Conservation (phyloP, 2,329 filamentous ascomycete genomes). For the Colletotrichum tropicicola region DNA sequence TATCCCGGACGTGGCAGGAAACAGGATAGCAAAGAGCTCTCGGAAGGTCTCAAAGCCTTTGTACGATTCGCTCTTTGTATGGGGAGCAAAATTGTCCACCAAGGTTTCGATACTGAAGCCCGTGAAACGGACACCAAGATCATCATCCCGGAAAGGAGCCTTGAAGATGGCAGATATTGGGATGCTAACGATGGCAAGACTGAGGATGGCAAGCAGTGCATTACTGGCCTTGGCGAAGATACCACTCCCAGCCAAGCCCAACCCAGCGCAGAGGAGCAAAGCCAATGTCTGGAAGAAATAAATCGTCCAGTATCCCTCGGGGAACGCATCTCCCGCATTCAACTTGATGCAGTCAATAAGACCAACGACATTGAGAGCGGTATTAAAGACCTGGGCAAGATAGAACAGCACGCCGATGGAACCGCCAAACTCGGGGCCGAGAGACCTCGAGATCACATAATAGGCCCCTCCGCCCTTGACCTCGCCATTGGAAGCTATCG, state of each 20-base stretch:
- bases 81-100: constrained; percentile 77
- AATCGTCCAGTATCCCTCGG: constrained; percentile 77
- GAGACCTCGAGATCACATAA: constrained; percentile 85
- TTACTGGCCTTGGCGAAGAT: constrained; percentile 86
- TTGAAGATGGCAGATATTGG: constrained; percentile 78
- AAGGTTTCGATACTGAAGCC: constrained; percentile 78
- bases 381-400: constrained; percentile 88
- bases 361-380: constrained; percentile 87
- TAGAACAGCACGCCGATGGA: constrained; percentile 91
- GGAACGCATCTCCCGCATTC: constrained; percentile 75
- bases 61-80: constrained; percentile 69
- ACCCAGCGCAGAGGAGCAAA: constrained; percentile 74
- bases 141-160: constrained; percentile 71
- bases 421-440: constrained; percentile 89
- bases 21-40: constrained; percentile 86
- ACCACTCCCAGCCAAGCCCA: constrained; percentile 82
- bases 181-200: constrained; percentile 81
- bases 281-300: constrained; percentile 81
- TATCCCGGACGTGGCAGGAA: constrained; percentile 71
- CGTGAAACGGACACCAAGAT: constrained; percentile 77
- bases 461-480: constrained; percentile 89
- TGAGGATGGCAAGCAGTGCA: constrained; percentile 74
- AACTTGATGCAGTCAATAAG: constrained; percentile 83
- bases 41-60: constrained; percentile 76
- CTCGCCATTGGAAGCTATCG: constrained; percentile 89